A percentile compares a stretch with the other conserved stretches of the same genome.
Conservation (phyloP, 225 moss, liverwort and hornwort genomes). For the Anthoceros angustus region DNA sequence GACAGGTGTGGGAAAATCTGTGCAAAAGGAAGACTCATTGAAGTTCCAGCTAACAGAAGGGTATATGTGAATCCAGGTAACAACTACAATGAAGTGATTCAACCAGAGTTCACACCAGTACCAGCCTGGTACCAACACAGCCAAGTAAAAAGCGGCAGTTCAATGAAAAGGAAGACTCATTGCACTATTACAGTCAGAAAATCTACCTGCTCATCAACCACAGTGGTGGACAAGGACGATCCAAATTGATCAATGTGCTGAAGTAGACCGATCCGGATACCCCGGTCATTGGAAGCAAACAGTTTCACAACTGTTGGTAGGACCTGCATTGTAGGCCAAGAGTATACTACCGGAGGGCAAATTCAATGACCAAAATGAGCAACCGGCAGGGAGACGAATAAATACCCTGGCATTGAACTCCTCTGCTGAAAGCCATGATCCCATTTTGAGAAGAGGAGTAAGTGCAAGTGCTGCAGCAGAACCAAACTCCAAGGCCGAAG, state of each 20-base stretch:
- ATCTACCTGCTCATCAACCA: conserved; percentile 83
- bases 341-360: not conserved
- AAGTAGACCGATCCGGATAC: conserved; percentile 74
- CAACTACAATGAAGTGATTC: not conserved
- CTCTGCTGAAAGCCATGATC: conserved; percentile 70
- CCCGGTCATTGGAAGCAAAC: conserved; percentile 84
- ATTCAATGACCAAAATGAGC: not conserved
- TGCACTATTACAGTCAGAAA: not conserved
- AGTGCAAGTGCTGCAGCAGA: conserved; percentile 91
- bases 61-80: not conserved
- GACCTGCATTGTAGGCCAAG: conserved; percentile 34
- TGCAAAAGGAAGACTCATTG: conserved; percentile 4
- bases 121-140: not conserved
- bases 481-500: conserved; percentile 85
- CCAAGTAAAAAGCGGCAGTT: conserved; percentile 5
- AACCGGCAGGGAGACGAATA: not conserved
- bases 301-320: conserved; percentile 76
- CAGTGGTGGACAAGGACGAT: conserved; percentile 60
- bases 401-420: conserved; percentile 71
- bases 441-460: conserved; percentile 72
- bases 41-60: not conserved
- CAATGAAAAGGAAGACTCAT: not conserved
- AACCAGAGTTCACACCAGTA: not conserved
- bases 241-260: conserved; percentile 86
- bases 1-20: conserved; percentile 88